Percentiles rank a stretch among this genome's conserved stretches.
phyloP scores from a whole-genome alignment of 2,329 filamentous ascomycete genomes.

The Aspergillus aculeatinus region DNA sequence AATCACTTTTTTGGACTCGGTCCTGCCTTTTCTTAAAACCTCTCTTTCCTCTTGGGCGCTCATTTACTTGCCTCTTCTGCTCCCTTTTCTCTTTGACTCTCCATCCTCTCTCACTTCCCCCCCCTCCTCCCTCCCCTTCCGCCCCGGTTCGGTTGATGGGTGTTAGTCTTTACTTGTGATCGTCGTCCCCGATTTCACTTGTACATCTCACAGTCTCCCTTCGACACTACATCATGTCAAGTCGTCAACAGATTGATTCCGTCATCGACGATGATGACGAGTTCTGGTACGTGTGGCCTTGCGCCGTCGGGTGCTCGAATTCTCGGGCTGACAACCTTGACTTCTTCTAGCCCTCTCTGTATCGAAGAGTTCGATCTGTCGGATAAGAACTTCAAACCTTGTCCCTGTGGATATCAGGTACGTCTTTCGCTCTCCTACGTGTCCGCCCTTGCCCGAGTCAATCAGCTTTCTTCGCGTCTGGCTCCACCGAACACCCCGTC shows the following conservation, averaged over 20 bases:
- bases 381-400: slow-evolving; percentile 94
- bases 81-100: slow-evolving; percentile 7
- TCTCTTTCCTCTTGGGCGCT: slow-evolving; percentile 6
- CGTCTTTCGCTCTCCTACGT: slow-evolving; percentile 23
- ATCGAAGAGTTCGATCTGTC: slow-evolving; percentile 99
- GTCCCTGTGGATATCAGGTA: slow-evolving; percentile 98
- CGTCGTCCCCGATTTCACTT: slow-evolving; percentile 15
- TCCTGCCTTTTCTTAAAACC: slow-evolving; percentile 1
- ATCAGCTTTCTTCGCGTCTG: slow-evolving; percentile 6
- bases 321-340: slow-evolving; percentile 23
- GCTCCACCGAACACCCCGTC: slow-evolving; percentile 10
- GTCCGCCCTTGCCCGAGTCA: neutral
- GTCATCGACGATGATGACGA: slow-evolving; percentile 53
- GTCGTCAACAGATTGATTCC: slow-evolving; percentile 47
- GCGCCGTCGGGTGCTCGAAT: neutral
- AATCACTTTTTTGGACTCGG: slow-evolving; percentile 12
- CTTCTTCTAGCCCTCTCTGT: slow-evolving; percentile 74
- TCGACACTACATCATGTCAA: slow-evolving; percentile 40
- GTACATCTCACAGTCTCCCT: slow-evolving; percentile 21
- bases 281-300: slow-evolving; percentile 40
- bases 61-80: slow-evolving; percentile 3
- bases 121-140: slow-evolving; percentile 22
- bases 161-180: slow-evolving; percentile 15
- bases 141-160: slow-evolving; percentile 18
- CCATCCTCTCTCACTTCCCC: slow-evolving; percentile 18